Percentiles rank a stretch among this genome's conserved stretches.
Evolutionary conservation across 1,139 yeast genomes (phyloP).

Genomic region (Debaryomyces sp.): DNA sequence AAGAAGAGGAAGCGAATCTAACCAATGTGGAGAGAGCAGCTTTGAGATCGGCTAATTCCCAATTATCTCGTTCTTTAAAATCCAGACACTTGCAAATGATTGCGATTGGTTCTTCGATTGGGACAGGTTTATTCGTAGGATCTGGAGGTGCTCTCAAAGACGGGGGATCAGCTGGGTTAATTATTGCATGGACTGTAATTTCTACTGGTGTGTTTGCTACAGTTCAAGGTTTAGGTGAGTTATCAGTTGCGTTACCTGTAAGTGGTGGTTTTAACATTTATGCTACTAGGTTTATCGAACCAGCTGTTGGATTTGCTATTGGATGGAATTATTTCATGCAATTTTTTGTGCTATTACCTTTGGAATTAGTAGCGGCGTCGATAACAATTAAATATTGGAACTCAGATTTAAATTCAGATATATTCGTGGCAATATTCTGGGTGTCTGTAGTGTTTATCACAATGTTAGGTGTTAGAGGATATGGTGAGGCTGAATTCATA

Average conservation of each 20-base stretch:
- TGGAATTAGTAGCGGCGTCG: constrained; percentile 44
- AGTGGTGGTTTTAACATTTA: constrained; percentile 43
- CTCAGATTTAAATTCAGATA: constrained; percentile 36
- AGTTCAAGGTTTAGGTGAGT: constrained; percentile 46
- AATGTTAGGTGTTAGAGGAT: constrained; percentile 43
- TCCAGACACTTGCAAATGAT: constrained; percentile 58
- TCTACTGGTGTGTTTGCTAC: constrained; percentile 33
- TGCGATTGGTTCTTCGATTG: constrained; percentile 84
- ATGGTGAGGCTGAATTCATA: constrained; percentile 48
- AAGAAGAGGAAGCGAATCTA: constrained; percentile 22
- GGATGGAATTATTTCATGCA: constrained; percentile 50
- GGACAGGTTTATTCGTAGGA: constrained; percentile 48
- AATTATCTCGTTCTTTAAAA: constrained; percentile 37
- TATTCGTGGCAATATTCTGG: constrained; percentile 44
- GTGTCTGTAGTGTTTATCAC: constrained; percentile 37
- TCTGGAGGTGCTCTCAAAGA: constrained; percentile 40
- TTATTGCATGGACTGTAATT: constrained; percentile 49
- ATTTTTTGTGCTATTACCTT: constrained; percentile 35
- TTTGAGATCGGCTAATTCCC: constrained; percentile 40
- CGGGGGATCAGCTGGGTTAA: constrained; percentile 71
- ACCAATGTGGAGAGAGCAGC: constrained; percentile 42
- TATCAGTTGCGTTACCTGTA: constrained; percentile 41
- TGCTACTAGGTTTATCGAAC: constrained; percentile 44
- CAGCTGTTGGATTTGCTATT: constrained; percentile 45
- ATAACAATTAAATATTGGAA: constrained; percentile 47